Evolutionary conservation across 495 filamentous ascomycete genomes (phyloP).

Genomic region (Aspergillus haitiensis): DNA sequence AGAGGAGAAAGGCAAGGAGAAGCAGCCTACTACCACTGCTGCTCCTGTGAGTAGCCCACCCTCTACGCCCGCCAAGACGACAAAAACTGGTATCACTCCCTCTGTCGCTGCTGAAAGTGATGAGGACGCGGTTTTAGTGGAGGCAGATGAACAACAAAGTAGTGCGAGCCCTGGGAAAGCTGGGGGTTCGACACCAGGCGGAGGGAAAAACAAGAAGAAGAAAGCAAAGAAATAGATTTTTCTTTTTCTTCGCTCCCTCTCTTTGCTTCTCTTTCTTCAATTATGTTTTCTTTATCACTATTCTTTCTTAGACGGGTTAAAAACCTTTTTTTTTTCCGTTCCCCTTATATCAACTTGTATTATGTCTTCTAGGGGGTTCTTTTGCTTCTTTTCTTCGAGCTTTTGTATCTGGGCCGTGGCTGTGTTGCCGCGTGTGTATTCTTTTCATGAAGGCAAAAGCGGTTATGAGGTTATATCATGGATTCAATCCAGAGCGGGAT

Average conservation of each 20-base stretch:
- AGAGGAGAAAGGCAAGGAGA: conserved; percentile 32
- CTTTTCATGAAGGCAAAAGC: too few species aligned
- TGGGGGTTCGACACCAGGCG: neutral
- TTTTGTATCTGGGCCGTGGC: too few species aligned
- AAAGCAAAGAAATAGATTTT: conserved; percentile 65
- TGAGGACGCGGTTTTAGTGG: conserved; percentile 84
- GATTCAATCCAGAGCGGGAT: conserved; percentile 1
- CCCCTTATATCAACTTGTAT: neutral
- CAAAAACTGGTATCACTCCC: conserved; percentile 19
- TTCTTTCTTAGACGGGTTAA: neutral
- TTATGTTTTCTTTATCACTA: neutral
- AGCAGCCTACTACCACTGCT: conserved; percentile 22
- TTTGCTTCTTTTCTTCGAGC: too few species aligned
- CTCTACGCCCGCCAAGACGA: conserved; percentile 16
- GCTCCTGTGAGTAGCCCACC: conserved; percentile 16
- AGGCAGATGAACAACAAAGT: conserved; percentile 61
- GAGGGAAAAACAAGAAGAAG: conserved; percentile 61
- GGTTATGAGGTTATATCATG: too few species aligned
- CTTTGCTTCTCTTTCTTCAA: conserved; percentile 4
- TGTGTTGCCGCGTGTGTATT: too few species aligned
- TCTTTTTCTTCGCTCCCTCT: neutral
- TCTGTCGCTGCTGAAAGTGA: conserved; percentile 61
- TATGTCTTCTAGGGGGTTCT: too few species aligned
- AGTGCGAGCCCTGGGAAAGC: conserved; percentile 1
- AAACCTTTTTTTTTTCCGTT: neutral